Evolutionary conservation across 73 alveolate species (phyloP), one percentile per base, ranked within the genome.

Genomic region (Symbiodinium natans): DNA sequence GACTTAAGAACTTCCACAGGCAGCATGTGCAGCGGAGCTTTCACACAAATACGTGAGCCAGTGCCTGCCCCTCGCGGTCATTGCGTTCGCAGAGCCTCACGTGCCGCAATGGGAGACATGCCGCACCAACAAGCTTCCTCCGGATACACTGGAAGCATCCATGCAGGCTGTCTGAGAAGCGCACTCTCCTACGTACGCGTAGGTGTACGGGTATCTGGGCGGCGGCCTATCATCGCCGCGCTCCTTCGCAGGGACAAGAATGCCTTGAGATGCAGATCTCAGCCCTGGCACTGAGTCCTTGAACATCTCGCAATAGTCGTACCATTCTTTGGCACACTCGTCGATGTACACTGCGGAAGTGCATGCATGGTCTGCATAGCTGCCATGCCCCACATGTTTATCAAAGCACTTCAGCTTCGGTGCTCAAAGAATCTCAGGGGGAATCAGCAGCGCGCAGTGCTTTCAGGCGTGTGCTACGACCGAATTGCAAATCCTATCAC

Each of bases 311-410:
- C 82, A 68, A n/a, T 68, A 68, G 13, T 25, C 36, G 82, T 68
- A 68, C 82, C 82, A 68, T 29, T 68, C 82, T 3, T 68, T 25
- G 36, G 82, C 82, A n/a, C 82, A 68, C 82, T 68, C 82, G 39
- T 68, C 82, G 39, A 68, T 0, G 36, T 68, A 68, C 39, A 25
- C 82, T 68, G 82, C 71, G 3, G 3, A 52, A 13, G n/a, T n/a
- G n/a, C n/a, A n/a, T n/a, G n/a, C n/a, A n/a, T n/a, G n/a, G n/a
- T n/a, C n/a, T n/a, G n/a, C n/a, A n/a, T n/a, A n/a, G n/a, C n/a
- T n/a, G n/a, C n/a, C n/a, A n/a, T n/a, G n/a, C n/a, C n/a, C n/a
- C n/a, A n/a, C n/a, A n/a, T n/a, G n/a, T n/a, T n/a, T n/a, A n/a
- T n/a, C n/a, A n/a, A n/a, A n/a, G n/a, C n/a, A n/a, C n/a, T n/a